phyloP scores from a whole-genome alignment of 2,329 filamentous ascomycete species.

The Fusarium sp. region DNA sequence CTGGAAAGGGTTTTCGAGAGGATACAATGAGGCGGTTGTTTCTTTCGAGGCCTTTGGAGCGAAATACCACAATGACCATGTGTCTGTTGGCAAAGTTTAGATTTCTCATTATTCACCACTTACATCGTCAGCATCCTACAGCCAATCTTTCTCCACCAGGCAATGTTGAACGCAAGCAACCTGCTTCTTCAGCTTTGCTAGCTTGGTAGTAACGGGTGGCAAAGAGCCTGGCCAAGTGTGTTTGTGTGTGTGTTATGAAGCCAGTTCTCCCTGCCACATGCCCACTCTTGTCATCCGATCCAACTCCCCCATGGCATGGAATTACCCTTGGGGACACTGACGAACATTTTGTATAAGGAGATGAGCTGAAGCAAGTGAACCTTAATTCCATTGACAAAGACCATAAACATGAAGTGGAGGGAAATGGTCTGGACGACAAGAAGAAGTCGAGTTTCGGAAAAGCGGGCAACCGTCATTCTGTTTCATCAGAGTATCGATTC shows the following conservation, averaged over 20 bases:
- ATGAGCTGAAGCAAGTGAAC: slow-evolving; percentile 1
- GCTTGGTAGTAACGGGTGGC: background rate
- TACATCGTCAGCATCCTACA: slow-evolving; percentile 1
- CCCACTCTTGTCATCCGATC: slow-evolving; percentile 22
- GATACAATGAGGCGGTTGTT: background rate
- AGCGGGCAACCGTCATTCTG: background rate
- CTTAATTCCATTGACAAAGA: background rate
- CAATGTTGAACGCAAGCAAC: slow-evolving; percentile 10
- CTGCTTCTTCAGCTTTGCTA: slow-evolving; percentile 3
- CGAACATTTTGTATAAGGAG: background rate
- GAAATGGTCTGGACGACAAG: background rate
- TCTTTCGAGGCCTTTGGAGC: background rate
- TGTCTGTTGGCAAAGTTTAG: background rate
- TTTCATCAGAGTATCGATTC: slow-evolving; percentile 18
- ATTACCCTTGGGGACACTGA: background rate
- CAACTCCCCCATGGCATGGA: slow-evolving; percentile 5
- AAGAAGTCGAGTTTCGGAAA: background rate
- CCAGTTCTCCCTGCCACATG: background rate
- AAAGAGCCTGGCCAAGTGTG: background rate
- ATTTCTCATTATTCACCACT: background rate
- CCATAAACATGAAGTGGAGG: background rate
- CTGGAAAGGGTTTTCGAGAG: background rate
- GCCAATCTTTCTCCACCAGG: background rate
- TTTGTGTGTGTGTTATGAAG: background rate
- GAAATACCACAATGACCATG: background rate